Conservation (phyloP, 441 rosid species). For the Pelargonium australe region DNA sequence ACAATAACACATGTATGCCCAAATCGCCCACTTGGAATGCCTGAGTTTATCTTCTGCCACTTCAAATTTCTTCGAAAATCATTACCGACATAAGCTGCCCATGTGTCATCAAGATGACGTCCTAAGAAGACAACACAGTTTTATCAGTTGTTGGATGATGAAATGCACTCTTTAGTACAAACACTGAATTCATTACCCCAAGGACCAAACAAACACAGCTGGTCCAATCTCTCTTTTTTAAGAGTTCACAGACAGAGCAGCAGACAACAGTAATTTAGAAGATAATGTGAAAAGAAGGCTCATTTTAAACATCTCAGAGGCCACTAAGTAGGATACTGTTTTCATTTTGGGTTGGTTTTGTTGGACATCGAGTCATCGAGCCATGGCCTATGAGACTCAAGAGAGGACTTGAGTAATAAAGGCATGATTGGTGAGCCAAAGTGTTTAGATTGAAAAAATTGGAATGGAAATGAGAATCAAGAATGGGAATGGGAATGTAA, state of each 20-base stretch:
- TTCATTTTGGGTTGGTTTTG: no score
- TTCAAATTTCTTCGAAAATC: conserved; percentile 34
- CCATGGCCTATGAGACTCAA: no score
- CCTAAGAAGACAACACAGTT: conserved; percentile 32
- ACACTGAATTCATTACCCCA: not conserved
- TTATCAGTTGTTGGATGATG: not conserved
- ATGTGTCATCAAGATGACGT: conserved; percentile 92
- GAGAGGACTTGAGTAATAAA: no score
- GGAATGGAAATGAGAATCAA: no score
- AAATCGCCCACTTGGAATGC: conserved; percentile 82
- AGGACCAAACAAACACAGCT: not conserved
- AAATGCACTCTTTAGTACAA: not conserved
- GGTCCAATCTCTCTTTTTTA: not conserved
- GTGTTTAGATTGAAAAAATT: no score
- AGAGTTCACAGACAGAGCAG: not conserved
- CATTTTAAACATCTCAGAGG: no score
- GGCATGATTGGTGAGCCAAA: no score
- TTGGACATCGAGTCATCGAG: no score
- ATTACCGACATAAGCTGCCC: conserved; percentile 62
- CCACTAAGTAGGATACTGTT: no score
- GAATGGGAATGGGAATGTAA: no score
- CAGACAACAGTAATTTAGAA: not conserved
- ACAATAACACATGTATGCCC: conserved; percentile 72
- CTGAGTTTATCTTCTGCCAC: conserved; percentile 66
- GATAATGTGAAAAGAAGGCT: no score